Evolutionary conservation across 2,329 filamentous ascomycete species (phyloP).

Genomic region (Amylocarpus encephaloides): DNA sequence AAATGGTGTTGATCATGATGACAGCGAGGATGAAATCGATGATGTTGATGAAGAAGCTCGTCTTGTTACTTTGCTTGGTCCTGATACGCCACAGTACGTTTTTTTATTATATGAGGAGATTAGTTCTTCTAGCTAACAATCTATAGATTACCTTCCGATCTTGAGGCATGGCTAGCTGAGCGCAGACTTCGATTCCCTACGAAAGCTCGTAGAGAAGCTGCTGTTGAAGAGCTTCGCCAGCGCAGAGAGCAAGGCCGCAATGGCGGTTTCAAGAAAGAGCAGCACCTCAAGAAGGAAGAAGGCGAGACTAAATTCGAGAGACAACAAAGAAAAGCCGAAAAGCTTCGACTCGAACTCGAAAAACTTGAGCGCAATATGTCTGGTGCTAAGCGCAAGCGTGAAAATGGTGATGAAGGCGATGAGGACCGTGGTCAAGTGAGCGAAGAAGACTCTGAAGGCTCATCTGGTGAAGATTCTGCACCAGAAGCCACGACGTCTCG

Average conservation of each 20-base stretch:
- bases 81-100: slow-evolving; percentile 33
- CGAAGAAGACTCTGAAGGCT: slow-evolving; percentile 25
- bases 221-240: slow-evolving; percentile 43
- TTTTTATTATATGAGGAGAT: slow-evolving; percentile 20
- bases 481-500: slow-evolving; percentile 53
- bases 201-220: slow-evolving; percentile 59
- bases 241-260: slow-evolving; percentile 27
- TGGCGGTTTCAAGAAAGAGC: slow-evolving; percentile 30
- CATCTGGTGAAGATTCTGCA: slow-evolving; percentile 45
- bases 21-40: slow-evolving; percentile 56
- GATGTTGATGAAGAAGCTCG: slow-evolving; percentile 56
- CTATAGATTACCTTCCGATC: slow-evolving; percentile 50
- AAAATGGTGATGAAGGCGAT: slow-evolving; percentile 60
- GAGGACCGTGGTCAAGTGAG: slow-evolving; percentile 42
- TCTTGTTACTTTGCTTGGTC: slow-evolving; percentile 33
- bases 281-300: slow-evolving; percentile 44
- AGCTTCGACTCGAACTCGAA: slow-evolving; percentile 56
- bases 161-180: slow-evolving; percentile 75
- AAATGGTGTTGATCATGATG: slow-evolving; percentile 41
- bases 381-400: slow-evolving; percentile 62
- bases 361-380: slow-evolving; percentile 56
- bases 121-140: slow-evolving; percentile 30
- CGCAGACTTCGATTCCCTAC: slow-evolving; percentile 77
- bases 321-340: slow-evolving; percentile 51
- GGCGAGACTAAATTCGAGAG: slow-evolving; percentile 44